These are phyloP conservation scores for Saturnispora bothae DNA, from an alignment of 805 yeast species.

Conservation along the genomic window DNA sequence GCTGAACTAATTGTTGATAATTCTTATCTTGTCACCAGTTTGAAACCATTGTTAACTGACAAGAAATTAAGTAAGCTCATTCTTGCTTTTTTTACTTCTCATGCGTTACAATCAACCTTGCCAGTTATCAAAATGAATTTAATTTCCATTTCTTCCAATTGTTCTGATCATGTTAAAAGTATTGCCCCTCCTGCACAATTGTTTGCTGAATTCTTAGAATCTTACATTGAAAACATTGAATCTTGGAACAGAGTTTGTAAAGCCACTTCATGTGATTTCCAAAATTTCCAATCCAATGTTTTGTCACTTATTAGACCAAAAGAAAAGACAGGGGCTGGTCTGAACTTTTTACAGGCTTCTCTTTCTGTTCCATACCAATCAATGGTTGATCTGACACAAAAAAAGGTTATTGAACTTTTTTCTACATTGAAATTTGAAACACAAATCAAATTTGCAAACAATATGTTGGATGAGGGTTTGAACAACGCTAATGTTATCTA, in stretches of 20 bases:
- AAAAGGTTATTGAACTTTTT: slow-evolving; percentile 47
- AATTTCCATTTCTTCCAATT: slow-evolving; percentile 34
- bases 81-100: slow-evolving; percentile 58
- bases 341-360: slow-evolving; percentile 48
- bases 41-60: slow-evolving; percentile 32
- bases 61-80: slow-evolving; percentile 46
- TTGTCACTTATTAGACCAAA: slow-evolving; percentile 50
- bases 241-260: slow-evolving; percentile 35
- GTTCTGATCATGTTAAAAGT: slow-evolving; percentile 30
- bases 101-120: slow-evolving; percentile 41
- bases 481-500: slow-evolving; percentile 32
- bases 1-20: slow-evolving; percentile 41
- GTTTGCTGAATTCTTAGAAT: slow-evolving; percentile 34
- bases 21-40: slow-evolving; percentile 31
- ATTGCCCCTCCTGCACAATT: slow-evolving; percentile 37
- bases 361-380: slow-evolving; percentile 36
- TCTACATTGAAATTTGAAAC: slow-evolving; percentile 43
- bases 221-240: slow-evolving; percentile 38
- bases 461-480: slow-evolving; percentile 42
- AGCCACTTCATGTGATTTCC: slow-evolving; percentile 39
- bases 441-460: slow-evolving; percentile 48
- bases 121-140: slow-evolving; percentile 48
- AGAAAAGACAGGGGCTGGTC: slow-evolving; percentile 47
- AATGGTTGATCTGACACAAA: slow-evolving; percentile 38
- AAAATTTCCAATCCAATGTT: slow-evolving; percentile 45